Evolutionary conservation across 2,329 filamentous ascomycete species (phyloP), one percentile per base, ranked within the genome.

Genomic region (Metarhizium sp.): DNA sequence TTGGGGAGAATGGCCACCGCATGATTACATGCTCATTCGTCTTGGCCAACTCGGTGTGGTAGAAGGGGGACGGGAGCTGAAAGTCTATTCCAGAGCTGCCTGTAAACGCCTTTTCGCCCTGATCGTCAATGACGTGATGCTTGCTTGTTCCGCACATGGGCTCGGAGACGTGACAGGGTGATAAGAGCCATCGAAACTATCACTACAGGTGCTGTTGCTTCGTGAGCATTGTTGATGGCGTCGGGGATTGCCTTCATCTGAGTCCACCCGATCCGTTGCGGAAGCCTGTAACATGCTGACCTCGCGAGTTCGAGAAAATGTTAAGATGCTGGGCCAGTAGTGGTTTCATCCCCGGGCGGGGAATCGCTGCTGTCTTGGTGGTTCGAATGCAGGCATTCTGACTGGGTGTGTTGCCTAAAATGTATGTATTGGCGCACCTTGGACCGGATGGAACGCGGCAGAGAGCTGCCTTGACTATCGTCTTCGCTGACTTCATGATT

Each of bases 31-130:
- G 43, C 50, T 51, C 55, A 52, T 54, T 32, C 52, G 49, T 32
- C 55, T 34, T n/a, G 48, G 46, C 32, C 50, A 48, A 30, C 43
- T 51, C 7, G 52, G 43, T 43, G 16, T 54, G 34, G n/a, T 48
- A 18, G 51, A 38, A 50, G 49, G 50, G 49, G 40, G 51, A 53
- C 36, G 57, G 46, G 55, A 46, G 54, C 58, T 53, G 58, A 60
- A 60, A 60, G 53, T 29, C 55, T 60, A 59, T 57, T 57, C 55
- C 58, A 60, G 57, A 50, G 52, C 43, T 53, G 55, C 48, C 51
- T 54, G 56, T 42, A 55, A 53, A 51, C 53, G 48, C 51, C 46
- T 47, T 30, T 45, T 53, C n/a, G 50, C 48, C 48, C 50, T 43
- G 18, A 38, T 47, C 20, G 29, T 16, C 25, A 34, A 36, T 11